Evolutionary conservation across 2,329 filamentous ascomycete species (phyloP), one percentile per base, ranked within the genome.

Genomic region (Aspergillus nomiae): DNA sequence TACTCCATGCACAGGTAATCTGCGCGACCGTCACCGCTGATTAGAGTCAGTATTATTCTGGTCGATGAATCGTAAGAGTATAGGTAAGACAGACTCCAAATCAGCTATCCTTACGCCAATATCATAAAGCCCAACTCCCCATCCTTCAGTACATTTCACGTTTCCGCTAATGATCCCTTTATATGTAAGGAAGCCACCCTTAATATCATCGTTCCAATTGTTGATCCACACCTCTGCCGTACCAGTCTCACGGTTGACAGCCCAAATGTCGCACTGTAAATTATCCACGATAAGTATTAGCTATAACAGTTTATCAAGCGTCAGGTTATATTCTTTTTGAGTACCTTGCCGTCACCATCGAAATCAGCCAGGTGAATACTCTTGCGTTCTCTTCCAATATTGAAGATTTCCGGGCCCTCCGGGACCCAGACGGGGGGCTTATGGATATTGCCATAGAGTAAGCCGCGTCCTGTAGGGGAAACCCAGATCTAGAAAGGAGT

Each of bases 331-430:
- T 38, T 38, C 36, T 19, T 7, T 19, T 38, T 2, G 16, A 19
- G 36, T 38, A 38, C 36, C 36, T 55, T 64, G 48, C 56, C 53
- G 28, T 78, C 76, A 14, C 77, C 76, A 58, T 81, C 76, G 24
- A 80, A 73, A 64, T 81, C 80, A 2, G 73, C 75, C 43, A 68
- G 81, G 10, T 73, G 71, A 11, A 78, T 28, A 14, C 41, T 55
- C 1, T 51, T 38, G 8, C 58, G 50, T 4, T 55, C 51, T 19
- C 34, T 46, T 6, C 38, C 50, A 6, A 36, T 21, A 14, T 34
- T 21, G 38, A 60, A 55, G 10, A 48, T 58, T 28, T 46, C 19
- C 14, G 28, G 10, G 2, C n/a, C 30, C 24, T 34, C 43, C 10
- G 45, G 38, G 2, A 21, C 28, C 50, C 50, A 53, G 9, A 24